Conservation (phyloP, 1,139 yeast species). For the Barnettozyma hawaiiensis region DNA sequence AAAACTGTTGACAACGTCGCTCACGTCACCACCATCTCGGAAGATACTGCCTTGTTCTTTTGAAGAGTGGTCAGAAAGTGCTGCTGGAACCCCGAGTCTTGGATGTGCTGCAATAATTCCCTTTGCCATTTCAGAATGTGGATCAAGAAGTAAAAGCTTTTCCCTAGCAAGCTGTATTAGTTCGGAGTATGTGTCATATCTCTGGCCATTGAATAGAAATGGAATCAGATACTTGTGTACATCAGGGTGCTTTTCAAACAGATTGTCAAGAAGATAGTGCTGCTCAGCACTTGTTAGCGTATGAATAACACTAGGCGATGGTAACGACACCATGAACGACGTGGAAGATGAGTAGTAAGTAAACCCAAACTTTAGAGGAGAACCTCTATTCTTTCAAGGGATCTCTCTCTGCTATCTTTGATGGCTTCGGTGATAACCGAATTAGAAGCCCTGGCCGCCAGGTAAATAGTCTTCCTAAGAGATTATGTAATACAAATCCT, state of each 20-base stretch:
- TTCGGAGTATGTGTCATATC: conserved; percentile 12
- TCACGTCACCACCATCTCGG: conserved; percentile 43
- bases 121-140: conserved; percentile 12
- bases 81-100: conserved; percentile 63
- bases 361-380: background rate
- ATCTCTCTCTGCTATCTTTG: background rate
- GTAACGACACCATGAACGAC: background rate
- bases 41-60: conserved; percentile 65
- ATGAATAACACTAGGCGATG: background rate
- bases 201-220: conserved; percentile 5
- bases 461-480: too few species aligned
- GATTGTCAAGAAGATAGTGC: conserved; percentile 18
- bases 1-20: conserved; percentile 30
- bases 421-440: background rate
- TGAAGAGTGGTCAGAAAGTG: conserved; percentile 58
- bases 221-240: conserved; percentile 20
- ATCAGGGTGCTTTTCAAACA: conserved; percentile 22
- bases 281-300: conserved; percentile 14
- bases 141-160: conserved; percentile 13
- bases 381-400: background rate
- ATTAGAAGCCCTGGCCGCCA: background rate
- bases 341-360: too few species aligned
- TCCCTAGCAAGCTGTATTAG: conserved; percentile 17
- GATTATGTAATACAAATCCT: too few species aligned
- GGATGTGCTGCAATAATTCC: conserved; percentile 83